Base-by-base conservation (phyloP, 768 basidiomycete species). In the Baorangia bicolor region DNA sequence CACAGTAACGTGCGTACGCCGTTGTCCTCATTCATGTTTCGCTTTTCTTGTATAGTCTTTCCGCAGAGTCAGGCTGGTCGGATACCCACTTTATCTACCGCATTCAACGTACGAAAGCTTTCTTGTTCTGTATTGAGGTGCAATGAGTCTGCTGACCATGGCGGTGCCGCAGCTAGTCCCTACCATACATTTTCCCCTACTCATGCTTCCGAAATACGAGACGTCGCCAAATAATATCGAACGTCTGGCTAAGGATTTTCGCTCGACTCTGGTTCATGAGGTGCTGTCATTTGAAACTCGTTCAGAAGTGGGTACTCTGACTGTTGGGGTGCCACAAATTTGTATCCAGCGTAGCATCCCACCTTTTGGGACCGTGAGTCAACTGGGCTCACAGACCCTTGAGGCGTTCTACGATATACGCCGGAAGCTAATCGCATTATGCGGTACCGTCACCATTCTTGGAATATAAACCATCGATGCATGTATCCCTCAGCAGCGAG, bases 81-180 rank as follows among this genome's bases (percentile, higher is more conserved):
- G 34, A 45, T 51, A 35, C 30, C 6, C 28, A 25, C 9, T 11
- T 41, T 44, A 35, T 58, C 28, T 49, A 50, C 13, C 23, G 23
- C 43, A 27, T 34, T 40, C n/a, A 20, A 45, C 14, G 51, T 53
- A 47, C 43, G 65, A 48, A 8, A 6, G 8, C 12, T 51, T 51
- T 18, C 9, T 43, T 18, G 23, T 46, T 23, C 14, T 25, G 18
- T 40, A 23, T 38, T 18, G 35, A 18, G 23, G 14, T 23, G 14
- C 8, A 18, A 39, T 5, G 20, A 40, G 28, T 39, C 33, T 31
- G 31, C 45, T 51, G 53, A 53, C 37, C 31, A 12, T 30, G 41
- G n/a, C 14, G 9, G n/a, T 2, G 27, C 31, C n/a, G 14, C 34
- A 42, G 27, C 21, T 37, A 41, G 25, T 45, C 25, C 27, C 11